These are phyloP conservation scores for Vishniacozyma victoriae DNA, from an alignment of 768 basidiomycete genomes.

Conservation along the genomic window DNA sequence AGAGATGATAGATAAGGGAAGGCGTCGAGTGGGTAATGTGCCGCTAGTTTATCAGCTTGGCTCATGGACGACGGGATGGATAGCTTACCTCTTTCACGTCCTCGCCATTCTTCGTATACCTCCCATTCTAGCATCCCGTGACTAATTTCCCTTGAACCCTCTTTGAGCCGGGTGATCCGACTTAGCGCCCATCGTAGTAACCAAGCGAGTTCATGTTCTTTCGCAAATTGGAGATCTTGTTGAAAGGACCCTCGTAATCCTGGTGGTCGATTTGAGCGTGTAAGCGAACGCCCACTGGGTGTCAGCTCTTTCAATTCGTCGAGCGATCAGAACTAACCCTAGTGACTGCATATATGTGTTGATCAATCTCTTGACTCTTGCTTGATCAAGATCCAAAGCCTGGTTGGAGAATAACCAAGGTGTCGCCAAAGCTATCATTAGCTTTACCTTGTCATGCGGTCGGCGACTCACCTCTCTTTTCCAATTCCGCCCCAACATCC, in stretches of 20 bases:
- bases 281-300: too few species aligned
- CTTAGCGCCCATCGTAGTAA: slow-evolving; percentile 87
- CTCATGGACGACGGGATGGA: not conserved
- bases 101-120: slow-evolving; percentile 71
- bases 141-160: slow-evolving; percentile 13
- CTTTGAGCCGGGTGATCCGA: slow-evolving; percentile 63
- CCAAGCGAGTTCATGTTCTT: slow-evolving; percentile 84
- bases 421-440: slow-evolving; percentile 55
- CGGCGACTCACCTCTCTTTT: slow-evolving; percentile 23
- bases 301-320: too few species aligned
- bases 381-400: slow-evolving; percentile 73
- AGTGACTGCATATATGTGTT: slow-evolving; percentile 61
- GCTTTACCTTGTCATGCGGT: not conserved
- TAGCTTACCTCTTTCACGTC: slow-evolving; percentile 66
- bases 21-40: slow-evolving; percentile 64
- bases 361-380: slow-evolving; percentile 70
- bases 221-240: slow-evolving; percentile 73
- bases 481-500: slow-evolving; percentile 29
- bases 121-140: slow-evolving; percentile 77
- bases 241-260: slow-evolving; percentile 1
- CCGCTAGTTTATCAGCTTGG: slow-evolving; percentile 49
- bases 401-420: slow-evolving; percentile 86
- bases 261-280: not conserved
- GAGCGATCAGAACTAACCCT: slow-evolving; percentile 16
- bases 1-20: slow-evolving; percentile 61